Conservation (phyloP, 768 basidiomycete species). For the Panellus pusillus region DNA sequence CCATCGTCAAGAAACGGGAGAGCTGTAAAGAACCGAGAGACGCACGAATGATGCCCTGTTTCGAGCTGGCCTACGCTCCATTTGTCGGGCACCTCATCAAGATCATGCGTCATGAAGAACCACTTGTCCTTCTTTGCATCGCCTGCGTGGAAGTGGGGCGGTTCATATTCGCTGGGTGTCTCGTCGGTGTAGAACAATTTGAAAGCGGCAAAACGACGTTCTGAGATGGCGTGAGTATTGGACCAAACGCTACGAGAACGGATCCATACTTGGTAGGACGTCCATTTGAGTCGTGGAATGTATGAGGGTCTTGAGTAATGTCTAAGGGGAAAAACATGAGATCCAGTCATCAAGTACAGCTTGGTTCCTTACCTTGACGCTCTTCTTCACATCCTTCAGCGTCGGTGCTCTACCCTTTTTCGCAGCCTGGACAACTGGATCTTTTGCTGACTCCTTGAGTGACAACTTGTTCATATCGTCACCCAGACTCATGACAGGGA, state of each 20-base stretch:
- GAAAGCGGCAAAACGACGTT: slow-evolving; percentile 83
- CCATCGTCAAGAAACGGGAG: background rate
- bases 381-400: slow-evolving; percentile 77
- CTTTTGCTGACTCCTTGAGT: slow-evolving; percentile 38
- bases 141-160: slow-evolving; percentile 73
- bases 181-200: slow-evolving; percentile 83
- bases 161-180: slow-evolving; percentile 82
- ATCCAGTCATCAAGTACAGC: background rate
- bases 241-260: background rate
- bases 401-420: slow-evolving; percentile 67
- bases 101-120: slow-evolving; percentile 78
- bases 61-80: slow-evolving; percentile 66
- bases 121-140: slow-evolving; percentile 73
- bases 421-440: slow-evolving; percentile 62
- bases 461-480: slow-evolving; percentile 56
- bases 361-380: slow-evolving; percentile 58
- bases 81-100: slow-evolving; percentile 72
- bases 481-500: slow-evolving; percentile 77
- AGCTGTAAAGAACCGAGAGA: slow-evolving; percentile 1
- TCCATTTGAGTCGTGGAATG: slow-evolving; percentile 83
- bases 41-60: slow-evolving; percentile 74
- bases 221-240: slow-evolving; percentile 34
- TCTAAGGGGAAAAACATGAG: slow-evolving; percentile 38
- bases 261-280: slow-evolving; percentile 65
- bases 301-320: slow-evolving; percentile 74